A percentile compares a stretch with the other conserved stretches of the same genome.
phyloP scores from a whole-genome alignment of 805 yeast genomes.

The Candida yuanshanica region DNA sequence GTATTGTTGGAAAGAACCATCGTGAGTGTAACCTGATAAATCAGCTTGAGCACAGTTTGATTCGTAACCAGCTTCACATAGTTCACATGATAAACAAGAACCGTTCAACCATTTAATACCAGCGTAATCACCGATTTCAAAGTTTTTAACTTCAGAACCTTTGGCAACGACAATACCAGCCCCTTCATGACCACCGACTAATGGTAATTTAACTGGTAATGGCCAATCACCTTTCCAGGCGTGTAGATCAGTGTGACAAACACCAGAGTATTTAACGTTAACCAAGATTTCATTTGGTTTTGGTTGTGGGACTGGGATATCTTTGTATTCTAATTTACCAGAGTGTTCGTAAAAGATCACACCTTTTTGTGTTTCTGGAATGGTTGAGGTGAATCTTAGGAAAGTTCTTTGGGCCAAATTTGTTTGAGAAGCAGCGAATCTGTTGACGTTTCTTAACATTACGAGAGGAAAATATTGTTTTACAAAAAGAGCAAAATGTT shows the following conservation, averaged over 20 bases:
- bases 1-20: slow-evolving; percentile 89
- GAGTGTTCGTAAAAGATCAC: slow-evolving; percentile 60
- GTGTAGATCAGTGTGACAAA: slow-evolving; percentile 91
- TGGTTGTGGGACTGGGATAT: slow-evolving; percentile 77
- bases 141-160: slow-evolving; percentile 63
- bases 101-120: slow-evolving; percentile 84
- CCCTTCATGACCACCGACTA: slow-evolving; percentile 89
- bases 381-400: slow-evolving; percentile 25
- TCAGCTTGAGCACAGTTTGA: slow-evolving; percentile 66
- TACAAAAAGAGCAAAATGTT: no score
- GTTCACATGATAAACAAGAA: slow-evolving; percentile 73
- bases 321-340: slow-evolving; percentile 61
- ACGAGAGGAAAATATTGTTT: no score
- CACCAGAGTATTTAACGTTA: slow-evolving; percentile 84
- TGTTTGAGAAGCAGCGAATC: slow-evolving; percentile 12
- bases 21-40: slow-evolving; percentile 82
- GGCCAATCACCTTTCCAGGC: slow-evolving; percentile 97
- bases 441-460: slow-evolving; percentile 23
- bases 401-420: slow-evolving; percentile 11
- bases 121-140: slow-evolving; percentile 74
- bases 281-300: slow-evolving; percentile 71
- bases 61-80: slow-evolving; percentile 61
- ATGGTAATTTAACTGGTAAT: slow-evolving; percentile 62
- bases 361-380: slow-evolving; percentile 69
- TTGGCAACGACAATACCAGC: slow-evolving; percentile 80